phyloP scores from a whole-genome alignment of 306 rosid species.

The Fragaria iinumae region DNA sequence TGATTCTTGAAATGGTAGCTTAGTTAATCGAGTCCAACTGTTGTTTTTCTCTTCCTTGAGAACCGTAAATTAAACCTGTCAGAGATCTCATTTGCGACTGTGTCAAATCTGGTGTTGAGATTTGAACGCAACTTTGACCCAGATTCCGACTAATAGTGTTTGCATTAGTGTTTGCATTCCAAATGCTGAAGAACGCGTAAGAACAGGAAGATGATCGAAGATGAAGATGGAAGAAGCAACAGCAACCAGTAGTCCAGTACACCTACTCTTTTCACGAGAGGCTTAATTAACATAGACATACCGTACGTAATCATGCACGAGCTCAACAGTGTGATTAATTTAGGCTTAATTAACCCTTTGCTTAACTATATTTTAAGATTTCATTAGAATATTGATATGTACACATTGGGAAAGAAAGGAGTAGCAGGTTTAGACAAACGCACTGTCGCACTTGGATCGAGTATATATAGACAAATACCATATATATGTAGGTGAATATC shows the following conservation, averaged over 20 bases:
- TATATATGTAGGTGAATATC: neutral
- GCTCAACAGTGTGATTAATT: slow-evolving; percentile 13
- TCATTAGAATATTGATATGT: neutral
- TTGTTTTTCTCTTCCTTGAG: slow-evolving; percentile 30
- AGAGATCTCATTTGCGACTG: slow-evolving; percentile 21
- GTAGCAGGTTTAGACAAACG: neutral
- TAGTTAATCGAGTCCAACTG: neutral
- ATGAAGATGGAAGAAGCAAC: slow-evolving; percentile 7
- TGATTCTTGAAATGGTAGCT: slow-evolving; percentile 15
- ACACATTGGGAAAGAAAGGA: slow-evolving; percentile 7
- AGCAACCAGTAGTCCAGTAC: neutral
- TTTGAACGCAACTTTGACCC: slow-evolving; percentile 42
- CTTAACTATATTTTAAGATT: neutral
- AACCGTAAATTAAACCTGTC: slow-evolving; percentile 27
- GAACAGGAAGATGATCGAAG: neutral
- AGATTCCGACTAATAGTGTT: neutral
- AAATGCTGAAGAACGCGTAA: neutral
- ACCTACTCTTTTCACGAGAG: neutral
- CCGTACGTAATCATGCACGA: slow-evolving; percentile 42
- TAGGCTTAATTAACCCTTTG: neutral
- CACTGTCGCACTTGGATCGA: neutral
- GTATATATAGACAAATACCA: neutral
- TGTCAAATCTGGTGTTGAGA: slow-evolving; percentile 12
- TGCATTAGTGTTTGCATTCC: neutral
- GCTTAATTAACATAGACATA: neutral